Evolutionary conservation across 78 protist species (phyloP).

Genomic region (Dictyostelium intermedium): DNA sequence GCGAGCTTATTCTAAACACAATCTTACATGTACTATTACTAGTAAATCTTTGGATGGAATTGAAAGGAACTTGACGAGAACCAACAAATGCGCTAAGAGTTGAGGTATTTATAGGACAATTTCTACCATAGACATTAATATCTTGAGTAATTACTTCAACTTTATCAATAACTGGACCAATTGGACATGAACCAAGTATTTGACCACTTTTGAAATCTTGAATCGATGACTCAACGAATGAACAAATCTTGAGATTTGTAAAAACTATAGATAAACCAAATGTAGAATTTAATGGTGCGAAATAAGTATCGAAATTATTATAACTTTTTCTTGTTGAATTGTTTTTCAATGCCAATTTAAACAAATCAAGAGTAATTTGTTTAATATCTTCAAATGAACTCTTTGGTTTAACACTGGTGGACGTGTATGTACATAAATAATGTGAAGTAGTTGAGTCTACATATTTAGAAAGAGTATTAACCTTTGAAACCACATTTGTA

Average conservation of each 20-base stretch:
- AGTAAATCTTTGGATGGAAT: neutral
- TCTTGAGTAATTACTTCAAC: neutral
- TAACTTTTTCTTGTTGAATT: neutral
- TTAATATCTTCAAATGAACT: neutral
- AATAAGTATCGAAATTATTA: neutral
- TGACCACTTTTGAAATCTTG: neutral
- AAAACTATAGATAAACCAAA: neutral
- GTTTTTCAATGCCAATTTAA: neutral
- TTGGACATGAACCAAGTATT: neutral
- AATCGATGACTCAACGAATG: neutral
- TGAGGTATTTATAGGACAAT: neutral
- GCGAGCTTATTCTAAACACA: neutral
- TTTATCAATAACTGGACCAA: neutral
- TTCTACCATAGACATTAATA: neutral
- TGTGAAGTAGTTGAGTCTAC: neutral
- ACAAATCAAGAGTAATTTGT: neutral
- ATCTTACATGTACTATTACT: neutral
- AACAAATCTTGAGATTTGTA: neutral
- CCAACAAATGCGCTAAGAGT: neutral
- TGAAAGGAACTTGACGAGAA: neutral
- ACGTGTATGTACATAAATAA: neutral
- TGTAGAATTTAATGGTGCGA: neutral
- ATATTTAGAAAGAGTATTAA: neutral
- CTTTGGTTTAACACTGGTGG: neutral
- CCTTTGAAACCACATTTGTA: neutral